A percentile compares a stretch with the other conserved stretches of the same genome.
phyloP scores from a whole-genome alignment of 2,329 filamentous ascomycete species.

The Phialocephala sp. region DNA sequence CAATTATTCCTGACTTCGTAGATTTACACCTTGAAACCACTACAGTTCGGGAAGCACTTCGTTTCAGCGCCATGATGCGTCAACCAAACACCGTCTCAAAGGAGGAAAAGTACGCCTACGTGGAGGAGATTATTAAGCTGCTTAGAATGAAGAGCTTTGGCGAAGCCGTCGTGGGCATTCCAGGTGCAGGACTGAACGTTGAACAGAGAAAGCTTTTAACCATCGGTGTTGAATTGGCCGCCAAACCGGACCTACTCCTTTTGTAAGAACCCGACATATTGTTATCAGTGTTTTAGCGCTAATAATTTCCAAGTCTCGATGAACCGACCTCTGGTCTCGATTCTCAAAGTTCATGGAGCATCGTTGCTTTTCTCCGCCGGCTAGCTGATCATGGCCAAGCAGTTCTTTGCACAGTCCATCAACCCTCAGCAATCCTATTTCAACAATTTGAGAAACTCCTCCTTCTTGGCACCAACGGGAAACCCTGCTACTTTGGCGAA shows the following conservation, averaged over 20 bases:
- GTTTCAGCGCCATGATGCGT: conserved; percentile 73
- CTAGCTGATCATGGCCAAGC: conserved; percentile 85
- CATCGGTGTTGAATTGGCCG: conserved; percentile 90
- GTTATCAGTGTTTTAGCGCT: conserved; percentile 26
- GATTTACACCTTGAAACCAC: conserved; percentile 85
- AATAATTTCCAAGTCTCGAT: conserved; percentile 64
- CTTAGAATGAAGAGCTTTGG: conserved; percentile 89
- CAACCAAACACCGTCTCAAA: conserved; percentile 75
- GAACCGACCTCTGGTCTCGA: conserved; percentile 94
- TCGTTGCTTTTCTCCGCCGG: conserved; percentile 83
- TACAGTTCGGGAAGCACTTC: conserved; percentile 79
- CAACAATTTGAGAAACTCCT: conserved; percentile 80
- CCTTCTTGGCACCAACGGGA: conserved; percentile 73
- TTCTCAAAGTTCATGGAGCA: conserved; percentile 89
- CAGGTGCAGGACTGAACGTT: conserved; percentile 82
- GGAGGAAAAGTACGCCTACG: conserved; percentile 82
- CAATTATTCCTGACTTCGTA: conserved; percentile 14
- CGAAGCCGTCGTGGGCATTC: conserved; percentile 91
- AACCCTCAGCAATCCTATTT: conserved; percentile 90
- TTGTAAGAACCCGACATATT: conserved; percentile 54
- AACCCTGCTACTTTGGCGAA: conserved; percentile 78
- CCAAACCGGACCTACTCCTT: conserved; percentile 83
- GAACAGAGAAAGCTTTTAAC: conserved; percentile 78
- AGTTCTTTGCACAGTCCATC: conserved; percentile 92
- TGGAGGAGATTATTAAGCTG: conserved; percentile 87